These are phyloP conservation scores for Falciphora oryzae DNA, from an alignment of 2,329 filamentous ascomycete genomes.

Conservation along the genomic window DNA sequence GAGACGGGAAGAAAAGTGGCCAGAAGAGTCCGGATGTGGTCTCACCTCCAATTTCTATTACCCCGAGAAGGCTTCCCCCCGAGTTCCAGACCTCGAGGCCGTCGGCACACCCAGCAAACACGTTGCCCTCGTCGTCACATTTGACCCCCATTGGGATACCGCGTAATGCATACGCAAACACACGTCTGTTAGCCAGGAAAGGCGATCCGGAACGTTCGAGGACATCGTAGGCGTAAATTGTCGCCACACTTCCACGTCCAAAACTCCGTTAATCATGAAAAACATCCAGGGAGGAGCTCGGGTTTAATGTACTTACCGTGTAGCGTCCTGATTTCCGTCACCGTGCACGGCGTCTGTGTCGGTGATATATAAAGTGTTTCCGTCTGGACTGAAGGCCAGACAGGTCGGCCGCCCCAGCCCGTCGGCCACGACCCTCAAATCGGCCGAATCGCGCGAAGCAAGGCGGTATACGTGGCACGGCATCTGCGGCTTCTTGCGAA, in stretches of 20 bases:
- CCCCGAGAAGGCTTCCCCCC: slow-evolving; percentile 37
- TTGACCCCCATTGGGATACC: slow-evolving; percentile 39
- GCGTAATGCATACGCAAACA: slow-evolving; percentile 44
- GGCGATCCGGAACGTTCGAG: slow-evolving; percentile 27
- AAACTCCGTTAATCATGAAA: background rate
- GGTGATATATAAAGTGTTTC: slow-evolving; percentile 36
- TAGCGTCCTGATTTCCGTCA: slow-evolving; percentile 23
- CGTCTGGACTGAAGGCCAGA: slow-evolving; percentile 32
- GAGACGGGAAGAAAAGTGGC: background rate
- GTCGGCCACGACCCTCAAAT: slow-evolving; percentile 41
- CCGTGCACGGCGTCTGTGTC: slow-evolving; percentile 28
- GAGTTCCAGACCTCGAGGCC: slow-evolving; percentile 44
- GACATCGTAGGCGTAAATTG: slow-evolving; percentile 45
- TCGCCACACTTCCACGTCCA: slow-evolving; percentile 22
- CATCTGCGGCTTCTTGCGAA: slow-evolving; percentile 36
- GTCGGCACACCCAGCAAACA: slow-evolving; percentile 42
- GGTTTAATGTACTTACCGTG: slow-evolving; percentile 19
- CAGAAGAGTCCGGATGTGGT: background rate
- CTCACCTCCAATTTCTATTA: slow-evolving; percentile 31
- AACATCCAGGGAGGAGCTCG: background rate
- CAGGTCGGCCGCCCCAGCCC: slow-evolving; percentile 38
- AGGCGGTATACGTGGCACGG: slow-evolving; percentile 45
- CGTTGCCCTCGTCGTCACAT: slow-evolving; percentile 36
- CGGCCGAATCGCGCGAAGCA: slow-evolving; percentile 29
- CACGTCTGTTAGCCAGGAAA: slow-evolving; percentile 41